A percentile compares a stretch with the other conserved stretches of the same genome.
These are phyloP conservation scores for Quercus aquifolioides DNA, from an alignment of 306 rosid genomes.

Conservation along the genomic window DNA sequence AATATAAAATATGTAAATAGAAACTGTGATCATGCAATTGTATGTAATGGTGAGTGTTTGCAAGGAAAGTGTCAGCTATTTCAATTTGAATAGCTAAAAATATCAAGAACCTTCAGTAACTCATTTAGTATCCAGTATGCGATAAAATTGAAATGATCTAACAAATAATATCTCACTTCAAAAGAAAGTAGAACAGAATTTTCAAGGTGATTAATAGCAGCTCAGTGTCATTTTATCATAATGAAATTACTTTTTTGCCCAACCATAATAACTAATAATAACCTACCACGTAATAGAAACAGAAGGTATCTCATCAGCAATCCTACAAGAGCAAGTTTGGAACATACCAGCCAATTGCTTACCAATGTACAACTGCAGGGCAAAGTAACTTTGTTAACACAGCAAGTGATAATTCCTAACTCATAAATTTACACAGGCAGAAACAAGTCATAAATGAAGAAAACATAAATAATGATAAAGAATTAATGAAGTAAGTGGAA, in stretches of 20 bases:
- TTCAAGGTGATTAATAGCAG: background rate
- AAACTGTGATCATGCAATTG: too few species aligned
- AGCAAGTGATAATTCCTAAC: slow-evolving; percentile 2
- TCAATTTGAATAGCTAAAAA: background rate
- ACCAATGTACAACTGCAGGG: background rate
- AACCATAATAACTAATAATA: too few species aligned
- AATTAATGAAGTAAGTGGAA: background rate
- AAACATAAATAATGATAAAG: background rate
- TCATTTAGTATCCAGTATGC: background rate
- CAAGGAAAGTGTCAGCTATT: background rate
- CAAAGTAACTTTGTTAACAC: background rate
- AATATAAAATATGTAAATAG: too few species aligned
- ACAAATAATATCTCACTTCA: background rate
- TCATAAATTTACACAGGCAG: background rate
- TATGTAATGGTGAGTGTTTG: background rate
- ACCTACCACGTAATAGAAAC: background rate
- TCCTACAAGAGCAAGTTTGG: background rate
- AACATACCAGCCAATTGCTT: slow-evolving; percentile 14
- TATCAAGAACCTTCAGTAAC: background rate
- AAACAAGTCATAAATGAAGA: background rate
- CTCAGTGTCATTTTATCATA: background rate
- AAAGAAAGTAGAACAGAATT: background rate
- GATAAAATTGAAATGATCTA: background rate
- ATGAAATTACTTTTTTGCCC: background rate
- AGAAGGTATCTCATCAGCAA: background rate